These are phyloP conservation scores for Ogataea neopini DNA, from an alignment of 805 yeast genomes.

Conservation along the genomic window DNA sequence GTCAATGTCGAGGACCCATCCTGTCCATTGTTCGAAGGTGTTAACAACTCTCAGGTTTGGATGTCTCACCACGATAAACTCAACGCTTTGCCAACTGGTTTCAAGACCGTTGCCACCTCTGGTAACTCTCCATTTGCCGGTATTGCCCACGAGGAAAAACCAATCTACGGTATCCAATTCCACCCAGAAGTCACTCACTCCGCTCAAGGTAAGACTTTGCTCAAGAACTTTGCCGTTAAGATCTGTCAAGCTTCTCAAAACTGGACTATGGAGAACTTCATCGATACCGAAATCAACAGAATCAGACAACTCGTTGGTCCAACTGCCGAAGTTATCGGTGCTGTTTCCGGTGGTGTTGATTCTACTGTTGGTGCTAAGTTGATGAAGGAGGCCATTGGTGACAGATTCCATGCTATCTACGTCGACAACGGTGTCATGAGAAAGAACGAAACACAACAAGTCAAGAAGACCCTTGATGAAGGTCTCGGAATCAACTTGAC, in stretches of 20 bases:
- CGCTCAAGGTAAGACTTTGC: slow-evolving; percentile 79
- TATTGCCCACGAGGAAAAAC: slow-evolving; percentile 70
- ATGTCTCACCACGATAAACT: slow-evolving; percentile 99
- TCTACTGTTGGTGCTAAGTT: slow-evolving; percentile 98
- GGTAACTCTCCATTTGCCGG: slow-evolving; percentile 96
- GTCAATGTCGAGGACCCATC: slow-evolving; percentile 73
- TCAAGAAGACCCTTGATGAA: slow-evolving; percentile 83
- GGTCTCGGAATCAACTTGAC: slow-evolving; percentile 94
- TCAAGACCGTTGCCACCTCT: slow-evolving; percentile 85
- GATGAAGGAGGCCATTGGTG: slow-evolving; percentile 98
- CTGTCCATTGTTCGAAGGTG: slow-evolving; percentile 79
- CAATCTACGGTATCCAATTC: slow-evolving; percentile 94
- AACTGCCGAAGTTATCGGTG: slow-evolving; percentile 98
- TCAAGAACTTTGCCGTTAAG: slow-evolving; percentile 89
- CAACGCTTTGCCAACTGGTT: slow-evolving; percentile 85
- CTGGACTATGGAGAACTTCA: slow-evolving; percentile 98
- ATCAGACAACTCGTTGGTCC: slow-evolving; percentile 93
- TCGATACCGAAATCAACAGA: slow-evolving; percentile 93
- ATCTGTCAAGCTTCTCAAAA: slow-evolving; percentile 85
- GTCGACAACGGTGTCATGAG: slow-evolving; percentile 99
- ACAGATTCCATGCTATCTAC: slow-evolving; percentile 95
- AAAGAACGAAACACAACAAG: slow-evolving; percentile 85
- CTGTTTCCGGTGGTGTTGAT: slow-evolving; percentile 99
- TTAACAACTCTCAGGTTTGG: slow-evolving; percentile 96
- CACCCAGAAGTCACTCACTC: slow-evolving; percentile 99